Evolutionary conservation across 495 filamentous ascomycete genomes (phyloP).

Genomic region (Lasiosphaeria miniovina): DNA sequence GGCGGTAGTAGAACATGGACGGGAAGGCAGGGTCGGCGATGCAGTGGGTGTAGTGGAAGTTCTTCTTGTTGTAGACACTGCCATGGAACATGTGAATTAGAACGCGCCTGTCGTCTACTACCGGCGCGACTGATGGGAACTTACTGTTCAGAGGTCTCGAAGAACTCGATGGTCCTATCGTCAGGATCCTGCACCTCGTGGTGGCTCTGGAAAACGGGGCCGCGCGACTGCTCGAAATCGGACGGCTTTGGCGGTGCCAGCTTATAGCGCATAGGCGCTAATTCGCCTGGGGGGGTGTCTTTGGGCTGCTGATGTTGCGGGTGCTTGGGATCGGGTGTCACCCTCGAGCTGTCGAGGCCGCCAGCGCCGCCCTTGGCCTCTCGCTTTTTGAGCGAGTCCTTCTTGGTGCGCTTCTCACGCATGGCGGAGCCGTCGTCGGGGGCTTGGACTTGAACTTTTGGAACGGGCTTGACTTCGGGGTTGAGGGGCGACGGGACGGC

Average conservation of each 20-base stretch:
- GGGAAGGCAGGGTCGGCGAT: slow-evolving; percentile 84
- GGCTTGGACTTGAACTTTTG: slow-evolving; percentile 30
- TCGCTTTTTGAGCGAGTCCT: slow-evolving; percentile 73
- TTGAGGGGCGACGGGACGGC: slow-evolving; percentile 62
- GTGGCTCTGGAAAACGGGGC: slow-evolving; percentile 52
- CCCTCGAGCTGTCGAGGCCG: slow-evolving; percentile 43
- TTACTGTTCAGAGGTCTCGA: slow-evolving; percentile 64
- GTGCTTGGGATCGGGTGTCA: slow-evolving; percentile 56
- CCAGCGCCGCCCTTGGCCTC: slow-evolving; percentile 62
- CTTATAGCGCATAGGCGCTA: slow-evolving; percentile 55
- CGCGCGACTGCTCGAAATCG: slow-evolving; percentile 57
- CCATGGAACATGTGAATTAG: slow-evolving; percentile 18
- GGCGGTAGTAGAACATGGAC: slow-evolving; percentile 83
- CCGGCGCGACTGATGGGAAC: slow-evolving; percentile 16
- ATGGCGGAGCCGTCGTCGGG: slow-evolving; percentile 37
- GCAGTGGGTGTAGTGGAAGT: slow-evolving; percentile 85
- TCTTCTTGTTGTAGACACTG: slow-evolving; percentile 86
- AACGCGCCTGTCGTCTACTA: not conserved
- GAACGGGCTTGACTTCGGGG: slow-evolving; percentile 43
- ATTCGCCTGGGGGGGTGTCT: slow-evolving; percentile 40
- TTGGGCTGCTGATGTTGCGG: slow-evolving; percentile 49
- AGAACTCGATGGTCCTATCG: slow-evolving; percentile 52
- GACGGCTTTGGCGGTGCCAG: slow-evolving; percentile 54
- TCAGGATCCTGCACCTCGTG: slow-evolving; percentile 44
- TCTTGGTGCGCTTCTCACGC: slow-evolving; percentile 57